Conservation (phyloP, 2,329 filamentous ascomycete species). For the Trichophyton equinum region DNA sequence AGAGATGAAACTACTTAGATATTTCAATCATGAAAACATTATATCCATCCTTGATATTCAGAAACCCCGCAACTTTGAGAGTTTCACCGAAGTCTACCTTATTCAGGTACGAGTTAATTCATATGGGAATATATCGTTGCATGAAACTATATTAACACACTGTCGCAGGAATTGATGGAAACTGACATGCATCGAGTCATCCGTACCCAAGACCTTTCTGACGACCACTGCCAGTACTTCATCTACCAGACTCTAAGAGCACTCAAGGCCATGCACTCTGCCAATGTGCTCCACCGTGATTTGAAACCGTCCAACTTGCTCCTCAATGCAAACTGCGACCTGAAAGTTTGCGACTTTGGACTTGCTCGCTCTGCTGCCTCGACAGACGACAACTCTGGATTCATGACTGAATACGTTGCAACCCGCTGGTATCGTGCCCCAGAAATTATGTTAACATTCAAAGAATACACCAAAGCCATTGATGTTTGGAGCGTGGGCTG, state of each 20-base stretch:
- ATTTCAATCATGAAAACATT: slow-evolving; percentile 99
- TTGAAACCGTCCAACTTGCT: slow-evolving; percentile 95
- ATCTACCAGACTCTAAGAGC: slow-evolving; percentile 98
- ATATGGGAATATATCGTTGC: background rate
- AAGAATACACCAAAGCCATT: slow-evolving; percentile 99
- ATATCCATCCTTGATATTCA: slow-evolving; percentile 99
- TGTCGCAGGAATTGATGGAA: slow-evolving; percentile 81
- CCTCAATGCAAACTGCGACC: slow-evolving; percentile 94
- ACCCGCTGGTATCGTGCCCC: slow-evolving; percentile 98
- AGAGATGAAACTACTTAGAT: slow-evolving; percentile 97
- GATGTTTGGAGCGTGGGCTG: slow-evolving; percentile 99
- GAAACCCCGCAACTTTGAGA: slow-evolving; percentile 90
- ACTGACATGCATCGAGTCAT: slow-evolving; percentile 99
- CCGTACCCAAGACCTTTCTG: slow-evolving; percentile 92
- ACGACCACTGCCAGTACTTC: slow-evolving; percentile 99
- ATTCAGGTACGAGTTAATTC: slow-evolving; percentile 57
- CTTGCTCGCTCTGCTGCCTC: slow-evolving; percentile 90
- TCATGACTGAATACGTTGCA: slow-evolving; percentile 99
- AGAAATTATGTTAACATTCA: slow-evolving; percentile 99
- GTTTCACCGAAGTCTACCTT: slow-evolving; percentile 94
- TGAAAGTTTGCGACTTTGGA: slow-evolving; percentile 98
- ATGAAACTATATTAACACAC: slow-evolving; percentile 12
- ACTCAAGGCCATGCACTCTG: slow-evolving; percentile 98
- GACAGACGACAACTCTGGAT: slow-evolving; percentile 98
- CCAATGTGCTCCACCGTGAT: slow-evolving; percentile 93